Base-by-base conservation (phyloP, 202 grass and related monocot species). In the Digitaria exilis region DNA sequence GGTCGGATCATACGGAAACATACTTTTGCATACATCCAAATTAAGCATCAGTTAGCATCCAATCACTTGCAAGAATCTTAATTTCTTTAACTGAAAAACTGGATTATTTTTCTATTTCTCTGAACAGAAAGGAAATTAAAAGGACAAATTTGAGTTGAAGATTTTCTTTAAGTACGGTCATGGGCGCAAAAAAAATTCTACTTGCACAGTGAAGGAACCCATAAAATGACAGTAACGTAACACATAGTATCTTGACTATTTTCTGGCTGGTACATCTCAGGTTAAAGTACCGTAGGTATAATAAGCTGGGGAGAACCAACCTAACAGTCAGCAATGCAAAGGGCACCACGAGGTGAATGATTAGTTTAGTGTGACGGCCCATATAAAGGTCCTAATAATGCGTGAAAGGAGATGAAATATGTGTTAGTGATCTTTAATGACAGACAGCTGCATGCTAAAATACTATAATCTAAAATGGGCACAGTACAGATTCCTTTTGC, bases 371-470 rank as follows among this genome's bases (percentile, higher is more conserved):
- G 63, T 45, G 17, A 49, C 30, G 11, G 68, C 79, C 32, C 84
- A 71, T 63, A 74, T 64, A 90, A 83, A 80, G 80, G 80, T 90
- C 74, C 88, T 64, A 84, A 87, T 87, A 76, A 84, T 83, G 84
- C 80, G 84, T 90, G 84, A 83, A 90, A 87, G 75, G 67, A 54
- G 80, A 84, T 71, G 15, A 84, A 87, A 84, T 35, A 83, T 37
- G 67, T 90, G 68, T 86, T 86, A 74, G 79, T 89, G 80, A 82
- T 60, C 82, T 89, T 82, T 89, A 85, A 66, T 86, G 82, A 86
- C 71, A 89, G 71, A n/a, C 24, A 76, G 57, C 46, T 80, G 61
- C 61, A 46, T 54, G 63, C 70, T 46, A 48, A 50, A 77, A 41
- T 65, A 69, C 15, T n/a, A 63, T 25, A 79, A 60, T 63, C 63